Conservation (phyloP, 1,284 basidiomycete genomes). For the Neotropicomus parvogracilis region DNA sequence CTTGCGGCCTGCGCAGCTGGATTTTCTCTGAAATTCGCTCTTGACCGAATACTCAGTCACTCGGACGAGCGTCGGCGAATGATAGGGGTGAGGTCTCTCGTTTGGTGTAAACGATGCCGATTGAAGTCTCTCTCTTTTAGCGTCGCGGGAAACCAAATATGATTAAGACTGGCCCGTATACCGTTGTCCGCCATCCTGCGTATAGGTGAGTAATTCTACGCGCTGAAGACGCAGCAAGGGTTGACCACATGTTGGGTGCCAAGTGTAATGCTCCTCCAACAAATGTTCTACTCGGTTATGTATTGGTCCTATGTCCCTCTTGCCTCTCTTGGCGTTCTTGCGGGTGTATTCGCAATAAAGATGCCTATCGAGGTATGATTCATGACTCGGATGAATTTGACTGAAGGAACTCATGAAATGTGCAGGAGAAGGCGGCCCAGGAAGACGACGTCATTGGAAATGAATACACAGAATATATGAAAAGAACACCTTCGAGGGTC, state of each 20-base stretch:
- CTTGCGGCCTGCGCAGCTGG: slow-evolving; percentile 26
- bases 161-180: slow-evolving; percentile 31
- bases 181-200: slow-evolving; percentile 34
- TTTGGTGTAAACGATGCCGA: not conserved
- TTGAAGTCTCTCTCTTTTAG: slow-evolving; percentile 15
- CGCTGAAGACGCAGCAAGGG: not conserved
- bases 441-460: slow-evolving; percentile 27
- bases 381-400: not conserved
- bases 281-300: slow-evolving; percentile 30
- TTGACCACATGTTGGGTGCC: not conserved
- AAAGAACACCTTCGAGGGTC: slow-evolving; percentile 29
- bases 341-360: slow-evolving; percentile 30
- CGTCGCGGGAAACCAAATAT: slow-evolving; percentile 31
- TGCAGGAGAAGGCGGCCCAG: slow-evolving; percentile 31
- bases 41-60: slow-evolving; percentile 12
- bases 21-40: slow-evolving; percentile 19
- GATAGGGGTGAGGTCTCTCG: slow-evolving; percentile 26
- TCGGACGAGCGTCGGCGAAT: slow-evolving; percentile 29
- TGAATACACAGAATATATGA: slow-evolving; percentile 37
- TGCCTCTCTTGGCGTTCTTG: slow-evolving; percentile 23
- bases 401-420: slow-evolving; percentile 4
- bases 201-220: slow-evolving; percentile 27
- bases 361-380: slow-evolving; percentile 34
- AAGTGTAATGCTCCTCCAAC: slow-evolving; percentile 31
- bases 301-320: slow-evolving; percentile 38